Evolutionary conservation across 345 rosid species (phyloP), one percentile per base, ranked within the genome.

Genomic region (Jatropha curcas): DNA sequence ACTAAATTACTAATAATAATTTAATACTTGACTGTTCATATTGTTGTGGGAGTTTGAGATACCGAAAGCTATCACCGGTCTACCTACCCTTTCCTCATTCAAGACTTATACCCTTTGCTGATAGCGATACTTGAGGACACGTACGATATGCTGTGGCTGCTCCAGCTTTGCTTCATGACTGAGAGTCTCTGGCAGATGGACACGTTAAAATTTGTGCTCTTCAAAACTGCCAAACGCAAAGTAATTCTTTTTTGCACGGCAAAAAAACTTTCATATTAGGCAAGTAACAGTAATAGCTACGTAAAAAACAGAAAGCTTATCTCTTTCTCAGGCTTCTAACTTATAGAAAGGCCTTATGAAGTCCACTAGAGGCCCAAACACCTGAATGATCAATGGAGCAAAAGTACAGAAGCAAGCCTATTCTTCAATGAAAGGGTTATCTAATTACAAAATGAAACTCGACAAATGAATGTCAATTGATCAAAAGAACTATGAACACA

Each of bases 11-110:
- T n/a, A n/a, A n/a, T n/a, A n/a, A 2, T 51, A 0, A 13, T 0
- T 70, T 7, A 41, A 16, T 76, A 76, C 79, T 71, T 64, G 55
- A 31, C 71, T 46, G 43, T 65, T 57, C 79, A 76, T 76, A 25
- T 64, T 64, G 74, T 12, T 16, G 65, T 41, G 13, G 12, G 31
- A 25, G 19, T 68, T 48, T 27, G 17, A 53, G 31, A 55, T 9
- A 24, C 12, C 10, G 16, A 16, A 58, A 28, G 35, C 20, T 57
- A 25, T 56, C 60, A 24, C 27, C n/a, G n/a, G n/a, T n/a, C 45
- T n/a, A 9, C 27, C 41, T 27, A 37, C 9, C 20, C n/a, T 19
- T 30, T 19, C 70, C 25, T 68, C 27, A 4, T 50, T 22, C 5
- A 4, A 43, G 33, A 43, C 1, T 9, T 4, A 4, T 7, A 37